Base-by-base conservation (phyloP, 495 filamentous ascomycete species). In the Trichocladium antarcticum region DNA sequence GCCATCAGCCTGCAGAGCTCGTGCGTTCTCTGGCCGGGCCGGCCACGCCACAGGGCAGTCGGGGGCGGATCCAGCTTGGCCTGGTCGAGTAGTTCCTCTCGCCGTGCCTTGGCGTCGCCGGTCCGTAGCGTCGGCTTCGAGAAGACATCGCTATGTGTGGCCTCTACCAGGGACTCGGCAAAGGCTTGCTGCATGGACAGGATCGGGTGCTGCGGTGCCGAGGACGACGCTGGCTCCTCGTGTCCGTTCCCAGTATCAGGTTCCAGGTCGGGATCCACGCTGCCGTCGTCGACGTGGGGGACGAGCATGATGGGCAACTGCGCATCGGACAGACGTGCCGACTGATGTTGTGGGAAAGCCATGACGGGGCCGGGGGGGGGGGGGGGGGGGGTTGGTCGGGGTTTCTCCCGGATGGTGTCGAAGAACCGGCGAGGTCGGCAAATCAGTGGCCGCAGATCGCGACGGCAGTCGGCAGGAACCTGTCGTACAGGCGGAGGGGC, bases 1-100 rank as follows among this genome's bases (percentile, higher is more conserved):
- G 92, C 82, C 58, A 89, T 76, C 43, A 97, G 74, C 67, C 95
- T 94, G 75, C 82, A 83, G 34, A 98, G 71, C 49, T 89, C 85
- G 67, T 98, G 92, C 57, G 85, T 80, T 50, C 73, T 72, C 50
- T 73, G 71, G 31, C 74, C 77, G 0, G 79, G 70, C 48, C 78
- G 78, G 60, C 83, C 76, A 45, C 79, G 75, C 89, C 88, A 94
- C 65, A 77, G 67, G 41, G 82, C 76, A 11, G 78, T 79, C 59
- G 82, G 80, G 2, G 85, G 73, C 8, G 58, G 60, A 14, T 68
- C 69, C 49, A 77, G 77, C 48, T 82, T 71, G 31, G 74, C 70
- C 38, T 74, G 76, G 47, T 87, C 83, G 21, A 95, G 65, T 38
- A 94, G 60, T 58, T 79, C 65, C 48, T 79, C 76, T 22, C 87